These are phyloP conservation scores for Monosporascus sp. DNA, from an alignment of 2,329 filamentous ascomycete species.

Conservation along the genomic window DNA sequence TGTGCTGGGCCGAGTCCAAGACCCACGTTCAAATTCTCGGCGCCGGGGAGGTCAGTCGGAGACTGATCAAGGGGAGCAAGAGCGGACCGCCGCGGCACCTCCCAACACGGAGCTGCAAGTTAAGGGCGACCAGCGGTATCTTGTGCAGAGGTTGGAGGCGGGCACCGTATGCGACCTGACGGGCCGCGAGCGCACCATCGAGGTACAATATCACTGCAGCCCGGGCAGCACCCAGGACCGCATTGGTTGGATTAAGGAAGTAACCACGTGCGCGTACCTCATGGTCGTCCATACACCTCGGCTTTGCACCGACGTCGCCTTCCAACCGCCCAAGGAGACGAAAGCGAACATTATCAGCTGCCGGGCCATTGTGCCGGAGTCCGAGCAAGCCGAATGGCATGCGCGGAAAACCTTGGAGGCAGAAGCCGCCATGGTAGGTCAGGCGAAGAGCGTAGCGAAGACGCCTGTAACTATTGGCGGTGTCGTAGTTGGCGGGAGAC, in stretches of 20 bases:
- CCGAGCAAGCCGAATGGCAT: constrained; percentile 38
- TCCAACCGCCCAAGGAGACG: constrained; percentile 73
- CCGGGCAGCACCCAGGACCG: constrained; percentile 66
- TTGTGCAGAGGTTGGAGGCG: constrained; percentile 74
- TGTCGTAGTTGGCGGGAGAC: constrained; percentile 46
- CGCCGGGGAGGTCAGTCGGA: constrained; percentile 16
- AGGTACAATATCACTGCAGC: constrained; percentile 77
- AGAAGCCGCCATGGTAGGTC: constrained; percentile 29
- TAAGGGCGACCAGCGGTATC: constrained; percentile 77
- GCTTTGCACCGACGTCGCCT: constrained; percentile 81
- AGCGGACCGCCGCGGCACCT: constrained; percentile 19
- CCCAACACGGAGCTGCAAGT: constrained; percentile 65
- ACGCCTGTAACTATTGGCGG: constrained; percentile 43
- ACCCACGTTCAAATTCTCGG: constrained; percentile 17
- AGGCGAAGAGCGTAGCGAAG: constrained; percentile 17
- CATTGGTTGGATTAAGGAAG: constrained; percentile 90
- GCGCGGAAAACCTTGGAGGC: constrained; percentile 33
- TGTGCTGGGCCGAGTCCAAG: constrained; percentile 60
- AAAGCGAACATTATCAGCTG: constrained; percentile 74
- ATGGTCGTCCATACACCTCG: constrained; percentile 91
- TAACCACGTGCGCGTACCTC: constrained; percentile 83
- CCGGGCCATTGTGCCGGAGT: constrained; percentile 59
- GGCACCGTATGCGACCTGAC: constrained; percentile 87
- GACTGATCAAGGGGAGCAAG: constrained; percentile 12
- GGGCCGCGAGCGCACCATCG: constrained; percentile 72